A percentile compares a stretch with the other conserved stretches of the same genome.
These are phyloP conservation scores for Furcasterigmium sp. DNA, from an alignment of 2,329 filamentous ascomycete genomes.

Conservation along the genomic window DNA sequence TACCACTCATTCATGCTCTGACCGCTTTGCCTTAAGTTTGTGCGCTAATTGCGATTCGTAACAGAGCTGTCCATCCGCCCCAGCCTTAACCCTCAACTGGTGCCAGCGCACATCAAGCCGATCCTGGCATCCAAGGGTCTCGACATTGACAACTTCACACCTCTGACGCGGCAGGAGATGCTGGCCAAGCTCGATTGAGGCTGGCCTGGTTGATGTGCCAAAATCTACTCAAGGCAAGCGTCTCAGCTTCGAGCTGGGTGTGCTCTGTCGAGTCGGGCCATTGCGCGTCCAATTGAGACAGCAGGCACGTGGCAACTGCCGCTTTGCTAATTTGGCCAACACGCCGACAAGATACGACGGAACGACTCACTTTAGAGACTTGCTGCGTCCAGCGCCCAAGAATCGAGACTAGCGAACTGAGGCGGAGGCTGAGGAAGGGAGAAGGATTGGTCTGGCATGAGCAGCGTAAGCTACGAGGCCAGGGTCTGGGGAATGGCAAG, in stretches of 20 bases:
- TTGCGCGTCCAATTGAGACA: not conserved
- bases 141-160: slow-evolving; percentile 90
- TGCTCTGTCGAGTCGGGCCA: not conserved
- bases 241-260: not conserved
- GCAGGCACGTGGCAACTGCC: not conserved
- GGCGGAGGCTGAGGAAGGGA: not conserved
- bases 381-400: slow-evolving; percentile 10
- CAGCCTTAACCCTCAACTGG: slow-evolving; percentile 78
- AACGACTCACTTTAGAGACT: slow-evolving; percentile 6
- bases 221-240: not conserved
- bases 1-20: slow-evolving; percentile 14
- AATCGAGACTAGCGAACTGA: not conserved
- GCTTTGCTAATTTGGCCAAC: not conserved
- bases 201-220: slow-evolving; percentile 8
- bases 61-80: slow-evolving; percentile 94
- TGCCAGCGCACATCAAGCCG: slow-evolving; percentile 75
- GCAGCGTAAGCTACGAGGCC: not conserved
- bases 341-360: slow-evolving; percentile 3
- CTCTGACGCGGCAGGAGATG: slow-evolving; percentile 92
- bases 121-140: slow-evolving; percentile 71
- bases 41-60: slow-evolving; percentile 1
- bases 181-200: slow-evolving; percentile 92
- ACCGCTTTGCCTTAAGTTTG: slow-evolving; percentile 13
- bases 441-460: not conserved
- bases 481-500: not conserved